Evolutionary conservation across 352 stramenopile genomes (phyloP), one percentile per base, ranked within the genome.

Genomic region (Phytophthora sansomeana): DNA sequence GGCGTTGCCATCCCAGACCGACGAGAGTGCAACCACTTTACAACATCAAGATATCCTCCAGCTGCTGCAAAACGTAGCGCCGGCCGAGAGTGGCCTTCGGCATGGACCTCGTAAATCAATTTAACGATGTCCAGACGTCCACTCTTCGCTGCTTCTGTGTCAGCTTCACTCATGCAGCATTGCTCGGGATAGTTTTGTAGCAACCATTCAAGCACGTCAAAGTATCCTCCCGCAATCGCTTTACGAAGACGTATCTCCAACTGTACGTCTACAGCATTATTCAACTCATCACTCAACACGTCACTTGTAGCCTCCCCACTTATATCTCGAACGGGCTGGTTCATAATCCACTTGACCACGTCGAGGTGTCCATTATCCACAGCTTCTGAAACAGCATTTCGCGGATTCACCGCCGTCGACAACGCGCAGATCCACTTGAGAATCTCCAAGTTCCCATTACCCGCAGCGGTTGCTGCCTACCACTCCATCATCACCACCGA

Each of bases 371-470:
- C 48, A 14, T 57, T 57, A 26, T 42, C 30, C 21, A 67, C 41
- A 1, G 56, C 57, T 30, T 32, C 32, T 36, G 21, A 35, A 3
- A 67, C 38, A 0, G 35, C 50, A 17, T 36, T 36, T 9, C 33
- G 24, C 9, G 38, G 24, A 5, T 63, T 30, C 4, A 60, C 13
- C 11, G 8, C n/a, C 5, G 17, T 13, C 1, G 55, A 59, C 14
- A 70, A 13, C n/a, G 24, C 66, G 26, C 62, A 70, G 7, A 70
- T 39, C 62, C 62, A 70, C 26, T 65, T n/a, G 3, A 65, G 5
- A 46, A 59, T 70, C 1, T 42, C 30, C 5, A 59, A 1, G 28
- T 69, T 59, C 2, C 62, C 62, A 8, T 61, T 43, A 1, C 28
- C 14, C 33, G 60, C 60, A 30, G 60, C 33, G 39, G 8, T n/a